These are phyloP conservation scores for Didymella lethalis DNA, from an alignment of 2,329 filamentous ascomycete genomes.

Conservation along the genomic window DNA sequence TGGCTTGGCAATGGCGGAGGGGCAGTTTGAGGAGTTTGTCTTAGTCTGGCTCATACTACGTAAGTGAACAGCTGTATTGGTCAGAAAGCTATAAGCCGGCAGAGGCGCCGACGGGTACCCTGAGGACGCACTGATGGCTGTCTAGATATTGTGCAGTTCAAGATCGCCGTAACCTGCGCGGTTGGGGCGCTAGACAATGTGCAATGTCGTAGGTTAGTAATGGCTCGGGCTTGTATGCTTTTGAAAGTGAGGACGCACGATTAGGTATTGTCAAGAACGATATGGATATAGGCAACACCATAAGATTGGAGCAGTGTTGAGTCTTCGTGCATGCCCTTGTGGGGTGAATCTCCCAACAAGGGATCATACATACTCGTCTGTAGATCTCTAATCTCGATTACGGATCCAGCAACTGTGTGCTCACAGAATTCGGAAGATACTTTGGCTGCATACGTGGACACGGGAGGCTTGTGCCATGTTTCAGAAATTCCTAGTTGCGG, in stretches of 20 bases:
- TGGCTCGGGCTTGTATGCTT: background rate
- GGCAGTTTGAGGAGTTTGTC: background rate
- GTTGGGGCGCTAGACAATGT: background rate
- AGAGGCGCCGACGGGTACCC: background rate
- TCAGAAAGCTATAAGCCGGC: background rate
- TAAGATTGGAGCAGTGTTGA: background rate
- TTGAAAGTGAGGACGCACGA: background rate
- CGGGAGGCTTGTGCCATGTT: constrained; percentile 15
- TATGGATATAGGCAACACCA: background rate
- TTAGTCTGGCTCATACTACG: background rate
- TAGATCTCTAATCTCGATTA: constrained; percentile 16
- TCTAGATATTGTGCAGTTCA: background rate
- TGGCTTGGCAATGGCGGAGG: background rate
- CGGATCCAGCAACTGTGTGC: background rate
- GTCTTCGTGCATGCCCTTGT: background rate
- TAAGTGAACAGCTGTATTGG: background rate
- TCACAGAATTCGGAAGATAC: constrained; percentile 14
- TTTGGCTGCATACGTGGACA: constrained; percentile 17
- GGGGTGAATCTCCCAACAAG: constrained; percentile 10
- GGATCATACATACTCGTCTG: constrained; percentile 8
- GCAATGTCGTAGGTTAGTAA: background rate
- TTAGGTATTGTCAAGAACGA: background rate
- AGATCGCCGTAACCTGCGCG: background rate
- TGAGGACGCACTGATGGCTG: too few species aligned
- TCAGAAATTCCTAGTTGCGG: constrained; percentile 24